phyloP scores from a whole-genome alignment of 2,329 filamentous ascomycete genomes.

The Diaporthe eres region DNA sequence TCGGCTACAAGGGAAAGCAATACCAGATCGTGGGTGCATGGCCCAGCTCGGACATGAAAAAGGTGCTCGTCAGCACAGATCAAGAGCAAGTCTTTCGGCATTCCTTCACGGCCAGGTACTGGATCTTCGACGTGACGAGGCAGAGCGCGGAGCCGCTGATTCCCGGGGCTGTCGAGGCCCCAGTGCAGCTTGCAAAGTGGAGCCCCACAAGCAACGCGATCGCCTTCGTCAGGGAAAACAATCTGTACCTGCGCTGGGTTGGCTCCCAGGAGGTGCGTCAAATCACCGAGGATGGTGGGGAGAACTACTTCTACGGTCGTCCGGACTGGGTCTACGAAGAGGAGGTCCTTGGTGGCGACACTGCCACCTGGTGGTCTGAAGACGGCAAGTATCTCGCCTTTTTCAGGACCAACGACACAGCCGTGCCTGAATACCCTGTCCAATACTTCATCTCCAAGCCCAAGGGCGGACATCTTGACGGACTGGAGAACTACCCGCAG shows the following conservation, averaged over 20 bases:
- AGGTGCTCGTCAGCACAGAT: conserved; percentile 85
- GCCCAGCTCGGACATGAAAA: conserved; percentile 87
- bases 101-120: conserved; percentile 89
- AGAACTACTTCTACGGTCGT: conserved; percentile 93
- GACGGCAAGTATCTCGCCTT: conserved; percentile 93
- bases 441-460: conserved; percentile 94
- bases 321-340: conserved; percentile 97
- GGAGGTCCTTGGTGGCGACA: conserved; percentile 84
- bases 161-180: conserved; percentile 72
- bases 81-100: conserved; percentile 87
- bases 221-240: conserved; percentile 92
- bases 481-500: conserved; percentile 92
- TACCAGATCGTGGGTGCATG: conserved; percentile 74
- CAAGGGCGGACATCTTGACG: conserved; percentile 78
- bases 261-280: conserved; percentile 71
- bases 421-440: conserved; percentile 91
- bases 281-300: conserved; percentile 89
- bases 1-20: conserved; percentile 70
- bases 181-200: conserved; percentile 90
- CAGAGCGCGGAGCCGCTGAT: conserved; percentile 85
- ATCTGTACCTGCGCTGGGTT: conserved; percentile 83
- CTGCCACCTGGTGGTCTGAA: conserved; percentile 94
- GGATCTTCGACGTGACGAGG: conserved; percentile 89
- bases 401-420: conserved; percentile 92
- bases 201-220: conserved; percentile 88